These are phyloP conservation scores for Xerocomus amazonicus DNA, from an alignment of 1,284 basidiomycete genomes.

Conservation along the genomic window DNA sequence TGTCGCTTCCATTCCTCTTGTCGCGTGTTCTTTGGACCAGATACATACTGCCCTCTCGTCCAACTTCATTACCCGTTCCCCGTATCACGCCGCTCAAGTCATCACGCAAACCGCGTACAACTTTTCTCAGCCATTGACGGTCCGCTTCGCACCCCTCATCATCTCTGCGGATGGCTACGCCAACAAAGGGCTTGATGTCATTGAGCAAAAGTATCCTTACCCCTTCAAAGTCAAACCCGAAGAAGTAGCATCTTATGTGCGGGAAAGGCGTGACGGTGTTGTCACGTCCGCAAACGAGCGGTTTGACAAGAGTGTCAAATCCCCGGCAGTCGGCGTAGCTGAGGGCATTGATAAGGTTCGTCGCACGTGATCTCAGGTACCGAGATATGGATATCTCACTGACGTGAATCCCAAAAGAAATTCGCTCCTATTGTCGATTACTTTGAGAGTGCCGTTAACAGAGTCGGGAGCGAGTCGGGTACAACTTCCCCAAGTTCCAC, in stretches of 20 bases:
- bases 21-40: conserved; percentile 57
- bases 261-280: conserved; percentile 52
- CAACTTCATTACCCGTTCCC: conserved; percentile 57
- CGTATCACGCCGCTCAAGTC: conserved; percentile 61
- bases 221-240: conserved; percentile 70
- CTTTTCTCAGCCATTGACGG: conserved; percentile 61
- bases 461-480: conserved; percentile 46
- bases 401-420: conserved; percentile 39
- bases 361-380: conserved; percentile 16
- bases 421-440: conserved; percentile 72
- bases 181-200: conserved; percentile 71
- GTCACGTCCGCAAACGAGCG: conserved; percentile 58
- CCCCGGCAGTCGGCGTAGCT: conserved; percentile 59
- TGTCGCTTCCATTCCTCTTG: conserved; percentile 65
- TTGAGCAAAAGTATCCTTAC: conserved; percentile 69
- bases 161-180: conserved; percentile 59
- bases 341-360: conserved; percentile 71
- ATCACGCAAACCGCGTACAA: conserved; percentile 57
- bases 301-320: conserved; percentile 60
- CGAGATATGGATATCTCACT: conserved; percentile 4
- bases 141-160: conserved; percentile 61
- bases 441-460: conserved; percentile 57
- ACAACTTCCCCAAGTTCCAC: conserved; percentile 37
- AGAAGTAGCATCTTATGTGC: conserved; percentile 61
- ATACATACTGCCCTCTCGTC: conserved; percentile 56